These are phyloP conservation scores for Amyloporia xantha DNA, from an alignment of 768 basidiomycete genomes.

Conservation along the genomic window DNA sequence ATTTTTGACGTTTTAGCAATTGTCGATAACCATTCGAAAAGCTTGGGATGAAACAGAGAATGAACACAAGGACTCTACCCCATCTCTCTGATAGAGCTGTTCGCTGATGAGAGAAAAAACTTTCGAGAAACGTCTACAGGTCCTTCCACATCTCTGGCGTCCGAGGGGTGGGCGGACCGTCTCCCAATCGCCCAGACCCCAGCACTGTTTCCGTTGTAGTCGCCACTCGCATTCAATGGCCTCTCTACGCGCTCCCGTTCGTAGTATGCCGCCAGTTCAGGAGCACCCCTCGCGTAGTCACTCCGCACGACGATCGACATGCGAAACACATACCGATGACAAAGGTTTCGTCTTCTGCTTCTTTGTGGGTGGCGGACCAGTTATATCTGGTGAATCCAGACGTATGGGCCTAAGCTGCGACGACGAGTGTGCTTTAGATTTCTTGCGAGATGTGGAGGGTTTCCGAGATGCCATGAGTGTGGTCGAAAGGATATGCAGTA, in stretches of 20 bases:
- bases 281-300: not conserved
- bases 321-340: conserved; percentile 16
- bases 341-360: conserved; percentile 17
- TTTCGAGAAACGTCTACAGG: too few species aligned
- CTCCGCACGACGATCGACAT: not conserved
- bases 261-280: too few species aligned
- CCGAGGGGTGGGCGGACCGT: too few species aligned
- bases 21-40: not conserved
- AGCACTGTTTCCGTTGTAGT: too few species aligned
- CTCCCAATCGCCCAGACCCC: too few species aligned
- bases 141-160: too few species aligned
- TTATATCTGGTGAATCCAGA: not conserved
- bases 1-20: too few species aligned
- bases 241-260: too few species aligned
- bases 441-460: not conserved
- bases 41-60: not conserved
- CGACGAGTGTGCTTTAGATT: not conserved
- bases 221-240: too few species aligned
- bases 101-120: too few species aligned
- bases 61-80: too few species aligned
- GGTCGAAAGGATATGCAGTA: not conserved
- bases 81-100: too few species aligned
- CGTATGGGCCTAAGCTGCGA: conserved; percentile 1
- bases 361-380: conserved; percentile 17
- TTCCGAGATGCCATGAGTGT: not conserved